Evolutionary conservation across 805 yeast species (phyloP).

Genomic region (Kluyveromyces aestuarii): DNA sequence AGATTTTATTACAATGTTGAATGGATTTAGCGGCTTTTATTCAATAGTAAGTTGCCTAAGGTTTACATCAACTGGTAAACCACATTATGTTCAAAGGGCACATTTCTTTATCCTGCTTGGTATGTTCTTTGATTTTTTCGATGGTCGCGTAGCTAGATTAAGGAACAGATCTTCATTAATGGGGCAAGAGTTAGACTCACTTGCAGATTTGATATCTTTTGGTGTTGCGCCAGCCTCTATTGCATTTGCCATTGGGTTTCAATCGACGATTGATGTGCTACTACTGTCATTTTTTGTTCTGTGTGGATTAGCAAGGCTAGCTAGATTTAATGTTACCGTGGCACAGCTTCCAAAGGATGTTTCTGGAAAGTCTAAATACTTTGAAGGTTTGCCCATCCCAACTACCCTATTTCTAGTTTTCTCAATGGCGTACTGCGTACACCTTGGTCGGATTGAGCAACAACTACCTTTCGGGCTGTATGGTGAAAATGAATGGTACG

Average conservation of each 20-base stretch:
- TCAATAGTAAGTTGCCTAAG: slow-evolving; percentile 80
- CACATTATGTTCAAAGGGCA: slow-evolving; percentile 75
- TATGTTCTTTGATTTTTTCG: slow-evolving; percentile 90
- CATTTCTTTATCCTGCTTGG: slow-evolving; percentile 86
- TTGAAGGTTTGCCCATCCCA: slow-evolving; percentile 96
- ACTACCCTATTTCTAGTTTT: slow-evolving; percentile 69
- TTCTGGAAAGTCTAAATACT: slow-evolving; percentile 78
- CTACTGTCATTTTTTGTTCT: slow-evolving; percentile 75
- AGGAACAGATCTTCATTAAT: slow-evolving; percentile 84
- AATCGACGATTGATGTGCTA: slow-evolving; percentile 71
- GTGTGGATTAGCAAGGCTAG: slow-evolving; percentile 89
- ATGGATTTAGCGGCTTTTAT: slow-evolving; percentile 90
- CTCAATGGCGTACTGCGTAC: slow-evolving; percentile 61
- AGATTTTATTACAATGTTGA: slow-evolving; percentile 87
- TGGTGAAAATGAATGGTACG: slow-evolving; percentile 48
- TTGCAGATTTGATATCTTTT: slow-evolving; percentile 90
- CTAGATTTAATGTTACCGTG: slow-evolving; percentile 91
- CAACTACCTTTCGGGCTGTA: slow-evolving; percentile 58
- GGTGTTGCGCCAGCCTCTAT: slow-evolving; percentile 93
- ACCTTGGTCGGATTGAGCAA: slow-evolving; percentile 38
- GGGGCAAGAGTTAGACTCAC: slow-evolving; percentile 96
- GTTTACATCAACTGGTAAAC: slow-evolving; percentile 60
- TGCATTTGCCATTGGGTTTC: slow-evolving; percentile 87
- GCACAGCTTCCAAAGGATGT: slow-evolving; percentile 86
- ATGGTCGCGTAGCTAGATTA: slow-evolving; percentile 93